Conservation (phyloP, 768 basidiomycete species). For the Mycena chlorophos region DNA sequence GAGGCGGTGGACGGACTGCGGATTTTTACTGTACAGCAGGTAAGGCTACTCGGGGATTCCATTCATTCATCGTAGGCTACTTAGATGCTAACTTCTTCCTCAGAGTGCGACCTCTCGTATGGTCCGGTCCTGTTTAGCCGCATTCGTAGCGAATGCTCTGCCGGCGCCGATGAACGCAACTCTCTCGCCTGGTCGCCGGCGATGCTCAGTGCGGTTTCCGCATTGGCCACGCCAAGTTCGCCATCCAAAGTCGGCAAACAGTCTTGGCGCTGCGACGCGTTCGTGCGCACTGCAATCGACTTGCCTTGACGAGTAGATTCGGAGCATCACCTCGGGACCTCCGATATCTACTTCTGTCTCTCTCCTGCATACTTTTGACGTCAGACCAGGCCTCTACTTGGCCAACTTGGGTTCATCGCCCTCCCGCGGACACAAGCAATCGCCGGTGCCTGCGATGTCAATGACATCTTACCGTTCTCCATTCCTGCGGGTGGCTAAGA, state of each 20-base stretch:
- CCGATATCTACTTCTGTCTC: no score
- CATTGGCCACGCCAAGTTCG: neutral
- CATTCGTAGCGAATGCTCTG: constrained; percentile 59
- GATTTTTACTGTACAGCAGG: constrained; percentile 26
- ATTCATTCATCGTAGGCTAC: neutral
- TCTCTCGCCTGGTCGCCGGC: constrained; percentile 47
- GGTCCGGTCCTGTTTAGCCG: constrained; percentile 58
- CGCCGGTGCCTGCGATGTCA: no score
- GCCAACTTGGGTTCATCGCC: no score
- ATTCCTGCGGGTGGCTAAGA: no score
- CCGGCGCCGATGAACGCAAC: constrained; percentile 66
- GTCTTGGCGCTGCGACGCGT: neutral
- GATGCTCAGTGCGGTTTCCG: constrained; percentile 8
- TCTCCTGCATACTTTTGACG: no score
- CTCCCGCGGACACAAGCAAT: no score
- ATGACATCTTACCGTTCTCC: no score
- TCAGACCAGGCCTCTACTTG: no score
- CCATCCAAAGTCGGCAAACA: neutral
- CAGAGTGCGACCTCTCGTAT: constrained; percentile 55
- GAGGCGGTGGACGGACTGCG: constrained; percentile 25
- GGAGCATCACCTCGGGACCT: no score
- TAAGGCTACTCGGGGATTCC: constrained; percentile 10
- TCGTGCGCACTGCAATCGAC: constrained; percentile 7
- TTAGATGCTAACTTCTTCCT: constrained; percentile 7
- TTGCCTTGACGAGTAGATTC: neutral